phyloP scores from a whole-genome alignment of 1,284 basidiomycete genomes.

The Marasmius oreades region DNA sequence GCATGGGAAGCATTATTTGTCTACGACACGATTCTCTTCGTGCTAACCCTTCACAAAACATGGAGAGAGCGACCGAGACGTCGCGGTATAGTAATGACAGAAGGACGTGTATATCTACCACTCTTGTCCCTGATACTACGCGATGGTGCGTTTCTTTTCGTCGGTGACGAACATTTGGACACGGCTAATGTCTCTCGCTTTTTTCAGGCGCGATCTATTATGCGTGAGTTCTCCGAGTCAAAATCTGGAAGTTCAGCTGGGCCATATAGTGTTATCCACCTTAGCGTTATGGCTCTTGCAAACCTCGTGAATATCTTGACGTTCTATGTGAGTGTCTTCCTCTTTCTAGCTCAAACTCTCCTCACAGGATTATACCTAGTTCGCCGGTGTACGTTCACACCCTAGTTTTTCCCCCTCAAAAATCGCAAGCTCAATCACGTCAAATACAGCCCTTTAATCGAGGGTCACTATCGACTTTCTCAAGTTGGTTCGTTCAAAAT shows the following conservation, averaged over 20 bases:
- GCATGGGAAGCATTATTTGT: constrained; percentile 18
- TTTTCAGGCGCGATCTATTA: constrained; percentile 13
- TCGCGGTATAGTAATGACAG: not conserved
- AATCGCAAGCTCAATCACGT: not conserved
- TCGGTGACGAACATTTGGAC: not conserved
- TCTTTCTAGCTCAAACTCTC: not conserved
- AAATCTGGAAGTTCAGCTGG: not conserved
- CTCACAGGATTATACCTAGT: not conserved
- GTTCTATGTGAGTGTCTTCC: constrained; percentile 12
- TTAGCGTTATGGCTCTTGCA: constrained; percentile 18
- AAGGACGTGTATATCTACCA: not conserved
- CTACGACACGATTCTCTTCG: constrained; percentile 19
- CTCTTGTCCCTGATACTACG: constrained; percentile 10
- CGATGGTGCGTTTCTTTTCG: constrained; percentile 4
- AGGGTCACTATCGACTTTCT: constrained; percentile 10
- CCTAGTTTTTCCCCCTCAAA: not conserved
- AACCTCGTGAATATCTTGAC: constrained; percentile 19
- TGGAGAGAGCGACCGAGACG: not conserved
- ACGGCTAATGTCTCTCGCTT: not conserved
- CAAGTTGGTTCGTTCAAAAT: constrained; percentile 5
- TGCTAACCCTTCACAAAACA: constrained; percentile 15
- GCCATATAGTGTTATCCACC: not conserved
- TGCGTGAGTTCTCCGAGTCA: constrained; percentile 5
- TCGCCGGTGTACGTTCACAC: constrained; percentile 11
- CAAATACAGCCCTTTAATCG: constrained; percentile 5